phyloP scores from a whole-genome alignment of 2,329 filamentous ascomycete species.

The Colletotrichum godetiae region DNA sequence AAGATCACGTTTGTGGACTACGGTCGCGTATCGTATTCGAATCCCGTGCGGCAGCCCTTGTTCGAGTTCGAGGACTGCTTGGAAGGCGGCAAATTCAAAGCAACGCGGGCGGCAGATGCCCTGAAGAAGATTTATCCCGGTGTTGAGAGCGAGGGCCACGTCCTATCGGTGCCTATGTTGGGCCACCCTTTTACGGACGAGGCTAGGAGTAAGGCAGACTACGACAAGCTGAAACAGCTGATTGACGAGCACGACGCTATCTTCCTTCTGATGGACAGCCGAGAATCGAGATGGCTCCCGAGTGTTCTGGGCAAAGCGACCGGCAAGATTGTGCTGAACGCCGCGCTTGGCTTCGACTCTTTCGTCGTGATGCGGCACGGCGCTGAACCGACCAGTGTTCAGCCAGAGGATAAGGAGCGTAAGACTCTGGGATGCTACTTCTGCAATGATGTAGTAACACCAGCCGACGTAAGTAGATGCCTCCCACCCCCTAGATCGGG shows the following conservation, averaged over 20 bases:
- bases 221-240: conserved; percentile 77
- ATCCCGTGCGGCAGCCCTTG: conserved; percentile 93
- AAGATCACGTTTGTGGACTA: conserved; percentile 98
- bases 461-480: conserved; percentile 80
- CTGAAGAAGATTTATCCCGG: conserved; percentile 91
- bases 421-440: conserved; percentile 93
- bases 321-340: conserved; percentile 96
- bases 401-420: conserved; percentile 58
- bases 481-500: neutral
- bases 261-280: conserved; percentile 96
- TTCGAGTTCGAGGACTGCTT: conserved; percentile 92
- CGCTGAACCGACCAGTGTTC: conserved; percentile 59
- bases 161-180: conserved; percentile 92
- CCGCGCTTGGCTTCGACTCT: conserved; percentile 94
- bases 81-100: conserved; percentile 86
- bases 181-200: conserved; percentile 88
- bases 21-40: conserved; percentile 92
- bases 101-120: conserved; percentile 81
- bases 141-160: conserved; percentile 82
- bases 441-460: conserved; percentile 97
- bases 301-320: conserved; percentile 95
- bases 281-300: conserved; percentile 94
- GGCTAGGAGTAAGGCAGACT: conserved; percentile 76
- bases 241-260: conserved; percentile 90
- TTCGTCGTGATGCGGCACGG: conserved; percentile 98